Conservation (phyloP, 495 filamentous ascomycete genomes). For the Eremomyces bilateralis region DNA sequence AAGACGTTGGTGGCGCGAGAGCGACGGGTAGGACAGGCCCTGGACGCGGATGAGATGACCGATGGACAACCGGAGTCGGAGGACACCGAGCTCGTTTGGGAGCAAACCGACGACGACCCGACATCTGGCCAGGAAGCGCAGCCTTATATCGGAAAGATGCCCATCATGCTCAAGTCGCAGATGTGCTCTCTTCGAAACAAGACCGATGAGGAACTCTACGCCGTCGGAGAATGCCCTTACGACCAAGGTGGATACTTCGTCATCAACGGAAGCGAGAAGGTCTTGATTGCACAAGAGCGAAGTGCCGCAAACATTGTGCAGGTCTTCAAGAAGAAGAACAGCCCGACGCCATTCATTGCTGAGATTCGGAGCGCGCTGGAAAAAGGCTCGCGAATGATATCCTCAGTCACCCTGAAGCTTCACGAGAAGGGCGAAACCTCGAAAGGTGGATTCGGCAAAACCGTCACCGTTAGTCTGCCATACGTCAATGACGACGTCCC, state of each 20-base stretch:
- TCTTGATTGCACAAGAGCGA: slow-evolving; percentile 90
- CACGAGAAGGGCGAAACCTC: slow-evolving; percentile 60
- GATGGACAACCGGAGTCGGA: slow-evolving; percentile 36
- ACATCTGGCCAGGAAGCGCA: slow-evolving; percentile 20
- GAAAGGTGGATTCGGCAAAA: slow-evolving; percentile 62
- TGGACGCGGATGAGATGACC: slow-evolving; percentile 18
- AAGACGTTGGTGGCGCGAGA: slow-evolving; percentile 64
- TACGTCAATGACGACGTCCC: slow-evolving; percentile 89
- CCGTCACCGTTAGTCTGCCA: slow-evolving; percentile 69
- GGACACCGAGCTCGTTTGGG: slow-evolving; percentile 34
- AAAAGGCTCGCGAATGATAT: slow-evolving; percentile 85
- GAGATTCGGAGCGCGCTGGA: slow-evolving; percentile 93
- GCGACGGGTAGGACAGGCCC: slow-evolving; percentile 33
- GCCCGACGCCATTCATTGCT: slow-evolving; percentile 72
- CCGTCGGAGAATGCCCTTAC: slow-evolving; percentile 85
- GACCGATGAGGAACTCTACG: slow-evolving; percentile 58
- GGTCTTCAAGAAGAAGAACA: slow-evolving; percentile 93
- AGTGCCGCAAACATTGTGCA: slow-evolving; percentile 96
- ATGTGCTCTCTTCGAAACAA: slow-evolving; percentile 72
- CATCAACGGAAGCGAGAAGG: slow-evolving; percentile 99
- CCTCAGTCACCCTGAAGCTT: slow-evolving; percentile 70
- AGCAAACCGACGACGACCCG: slow-evolving; percentile 20
- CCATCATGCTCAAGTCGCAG: slow-evolving; percentile 92
- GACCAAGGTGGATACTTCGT: slow-evolving; percentile 98
- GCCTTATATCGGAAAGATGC: slow-evolving; percentile 81